These are phyloP conservation scores for Tuber borchii DNA, from an alignment of 495 filamentous ascomycete genomes.

Conservation along the genomic window DNA sequence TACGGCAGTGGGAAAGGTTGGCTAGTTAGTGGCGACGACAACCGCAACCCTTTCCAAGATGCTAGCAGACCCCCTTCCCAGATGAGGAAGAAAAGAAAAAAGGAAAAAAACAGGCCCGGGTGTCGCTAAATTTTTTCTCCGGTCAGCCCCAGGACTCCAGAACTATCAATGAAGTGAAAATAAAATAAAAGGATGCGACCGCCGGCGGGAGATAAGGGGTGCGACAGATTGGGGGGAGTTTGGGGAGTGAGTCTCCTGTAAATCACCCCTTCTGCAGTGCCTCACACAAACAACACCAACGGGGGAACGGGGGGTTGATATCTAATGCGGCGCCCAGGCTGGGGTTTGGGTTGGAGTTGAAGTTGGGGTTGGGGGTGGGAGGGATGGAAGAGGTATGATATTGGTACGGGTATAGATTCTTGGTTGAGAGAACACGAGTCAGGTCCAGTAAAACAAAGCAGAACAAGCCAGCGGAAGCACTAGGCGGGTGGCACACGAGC, in stretches of 20 bases:
- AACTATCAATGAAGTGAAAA: background rate
- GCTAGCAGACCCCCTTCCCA: background rate
- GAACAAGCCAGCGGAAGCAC: background rate
- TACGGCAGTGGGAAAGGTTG: constrained; percentile 11
- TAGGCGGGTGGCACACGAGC: background rate
- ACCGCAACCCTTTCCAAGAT: background rate
- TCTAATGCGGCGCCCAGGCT: constrained; percentile 38
- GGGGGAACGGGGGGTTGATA: constrained; percentile 17
- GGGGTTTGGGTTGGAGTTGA: constrained; percentile 31
- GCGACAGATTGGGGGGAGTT: background rate
- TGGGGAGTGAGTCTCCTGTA: background rate
- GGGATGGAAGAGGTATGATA: background rate
- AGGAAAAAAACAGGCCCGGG: background rate
- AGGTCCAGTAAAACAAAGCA: background rate
- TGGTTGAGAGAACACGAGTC: background rate
- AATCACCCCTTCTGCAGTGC: background rate
- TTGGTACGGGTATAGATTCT: background rate
- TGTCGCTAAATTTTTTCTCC: background rate
- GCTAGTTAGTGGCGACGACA: constrained; percentile 6
- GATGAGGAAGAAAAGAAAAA: constrained; percentile 4
- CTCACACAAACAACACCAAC: background rate
- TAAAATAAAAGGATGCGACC: background rate
- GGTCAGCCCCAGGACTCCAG: background rate
- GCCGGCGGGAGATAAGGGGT: constrained; percentile 3
- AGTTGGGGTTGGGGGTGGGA: constrained; percentile 13